phyloP scores from a whole-genome alignment of 202 grass and related monocot genomes.

The Digitaria exilis region DNA sequence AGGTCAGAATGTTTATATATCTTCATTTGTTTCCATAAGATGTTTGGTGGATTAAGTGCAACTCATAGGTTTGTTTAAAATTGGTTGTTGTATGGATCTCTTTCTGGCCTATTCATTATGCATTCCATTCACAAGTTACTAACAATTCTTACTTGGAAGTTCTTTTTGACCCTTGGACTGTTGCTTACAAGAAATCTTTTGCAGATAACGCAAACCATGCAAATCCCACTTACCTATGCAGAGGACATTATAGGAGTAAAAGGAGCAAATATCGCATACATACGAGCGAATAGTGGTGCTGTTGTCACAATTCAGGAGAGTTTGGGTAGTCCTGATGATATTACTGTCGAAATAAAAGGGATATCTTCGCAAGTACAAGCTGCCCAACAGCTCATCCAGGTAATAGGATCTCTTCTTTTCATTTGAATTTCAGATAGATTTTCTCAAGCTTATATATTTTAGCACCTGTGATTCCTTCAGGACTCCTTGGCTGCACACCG shows the following conservation, averaged over 20 bases:
- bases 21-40: slow-evolving; percentile 23
- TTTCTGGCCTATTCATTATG: slow-evolving; percentile 27
- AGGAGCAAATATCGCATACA: slow-evolving; percentile 93
- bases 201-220: slow-evolving; percentile 97
- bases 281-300: slow-evolving; percentile 82
- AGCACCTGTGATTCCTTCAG: slow-evolving; percentile 37
- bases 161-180: slow-evolving; percentile 16
- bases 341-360: slow-evolving; percentile 98
- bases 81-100: background rate
- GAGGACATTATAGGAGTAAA: slow-evolving; percentile 96
- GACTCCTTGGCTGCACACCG: slow-evolving; percentile 79
- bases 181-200: slow-evolving; percentile 44
- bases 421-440: background rate
- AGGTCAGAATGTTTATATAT: slow-evolving; percentile 49
- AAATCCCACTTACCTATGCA: slow-evolving; percentile 94
- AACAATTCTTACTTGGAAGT: background rate
- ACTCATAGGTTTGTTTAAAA: background rate
- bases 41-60: slow-evolving; percentile 20
- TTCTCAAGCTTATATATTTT: slow-evolving; percentile 13
- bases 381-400: slow-evolving; percentile 93
- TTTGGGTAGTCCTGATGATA: slow-evolving; percentile 77
- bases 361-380: slow-evolving; percentile 81
- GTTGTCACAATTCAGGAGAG: slow-evolving; percentile 94
- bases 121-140: background rate
- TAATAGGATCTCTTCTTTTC: slow-evolving; percentile 25